Evolutionary conservation across 805 yeast species (phyloP), one percentile per base, ranked within the genome.

Genomic region (Kregervanrija pseudodelftensis): DNA sequence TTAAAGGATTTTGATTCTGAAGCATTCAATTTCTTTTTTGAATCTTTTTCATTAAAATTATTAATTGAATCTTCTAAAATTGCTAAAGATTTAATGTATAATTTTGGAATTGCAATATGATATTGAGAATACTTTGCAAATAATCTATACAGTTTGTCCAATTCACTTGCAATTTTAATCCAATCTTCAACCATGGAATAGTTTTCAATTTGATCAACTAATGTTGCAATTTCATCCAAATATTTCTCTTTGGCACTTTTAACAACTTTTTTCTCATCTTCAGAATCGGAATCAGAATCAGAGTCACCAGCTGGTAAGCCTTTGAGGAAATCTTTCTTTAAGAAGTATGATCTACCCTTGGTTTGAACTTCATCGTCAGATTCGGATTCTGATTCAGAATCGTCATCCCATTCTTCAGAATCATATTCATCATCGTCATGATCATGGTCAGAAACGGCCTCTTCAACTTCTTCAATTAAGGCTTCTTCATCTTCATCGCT

Each of bases 211-310:
- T 78, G 73, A 57, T 79, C 82, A 54, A 82, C 76, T 32, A 77
- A 66, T 22, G 72, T 72, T 55, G 77, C 81, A 69, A 93, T 76
- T 64, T 93, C 99, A 61, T 89, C 97, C 55, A 89, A 64, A 49
- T 89, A 74, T 71, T 91, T 93, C 53, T 90, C 98, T 68, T 84
- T 87, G 43, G 97, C 96, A 47, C 93, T 81, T 69, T 87, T 90
- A 55, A 91, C 96, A 36, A 89, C 88, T 54, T 82, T 85, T 63
- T 80, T 83, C 59, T 82, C 85, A 48, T 77, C 84, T 46, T 79
- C 86, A 43, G 68, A 52, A 31, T 63, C 68, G 10, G 60, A 59
- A 41, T 64, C 70, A 33, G 58, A 58, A 51, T 71, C 78, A 31
- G 67, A 59, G 30, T 49, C 58, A n/a, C 61, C 47, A 47, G 61